Percentiles rank a stretch among this genome's conserved stretches.
Conservation (phyloP, 495 filamentous ascomycete species). For the Penicillium crystallinum region DNA sequence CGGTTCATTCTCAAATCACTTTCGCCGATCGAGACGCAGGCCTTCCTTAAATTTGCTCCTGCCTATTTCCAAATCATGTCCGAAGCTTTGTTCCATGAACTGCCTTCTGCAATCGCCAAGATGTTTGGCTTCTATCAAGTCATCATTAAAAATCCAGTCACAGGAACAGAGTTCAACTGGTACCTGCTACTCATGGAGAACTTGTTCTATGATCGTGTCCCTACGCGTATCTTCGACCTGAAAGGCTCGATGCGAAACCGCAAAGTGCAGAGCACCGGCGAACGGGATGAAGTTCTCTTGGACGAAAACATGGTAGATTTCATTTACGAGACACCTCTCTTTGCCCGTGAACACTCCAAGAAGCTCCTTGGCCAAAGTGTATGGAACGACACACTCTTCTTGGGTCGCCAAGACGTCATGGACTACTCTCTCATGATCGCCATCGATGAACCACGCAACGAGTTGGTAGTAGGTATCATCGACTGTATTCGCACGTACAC, state of each 20-base stretch:
- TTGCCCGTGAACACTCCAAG: constrained; percentile 88
- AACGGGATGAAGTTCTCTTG: constrained; percentile 90
- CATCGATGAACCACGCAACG: constrained; percentile 81
- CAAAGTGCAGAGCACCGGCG: constrained; percentile 89
- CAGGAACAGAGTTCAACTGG: constrained; percentile 90
- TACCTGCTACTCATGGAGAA: constrained; percentile 97
- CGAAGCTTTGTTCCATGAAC: constrained; percentile 89
- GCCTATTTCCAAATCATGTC: constrained; percentile 98
- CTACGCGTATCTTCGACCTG: constrained; percentile 91
- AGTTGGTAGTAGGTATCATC: constrained; percentile 95
- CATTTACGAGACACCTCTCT: constrained; percentile 95
- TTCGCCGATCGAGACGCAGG: constrained; percentile 82
- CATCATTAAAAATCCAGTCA: constrained; percentile 88
- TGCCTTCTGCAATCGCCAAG: constrained; percentile 96
- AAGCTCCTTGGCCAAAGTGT: constrained; percentile 76
- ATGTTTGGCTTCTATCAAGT: constrained; percentile 99
- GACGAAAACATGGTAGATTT: constrained; percentile 99
- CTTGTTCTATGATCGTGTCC: constrained; percentile 91
- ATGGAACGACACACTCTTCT: constrained; percentile 95
- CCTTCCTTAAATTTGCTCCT: constrained; percentile 91
- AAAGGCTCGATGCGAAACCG: constrained; percentile 98
- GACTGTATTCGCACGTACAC: constrained; percentile 98
- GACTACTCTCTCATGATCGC: constrained; percentile 99
- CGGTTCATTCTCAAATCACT: constrained; percentile 89
- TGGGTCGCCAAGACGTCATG: constrained; percentile 93